Percentiles rank a stretch among this genome's conserved stretches.
These are phyloP conservation scores for Peterozyma xylosa DNA, from an alignment of 805 yeast species.

Conservation along the genomic window DNA sequence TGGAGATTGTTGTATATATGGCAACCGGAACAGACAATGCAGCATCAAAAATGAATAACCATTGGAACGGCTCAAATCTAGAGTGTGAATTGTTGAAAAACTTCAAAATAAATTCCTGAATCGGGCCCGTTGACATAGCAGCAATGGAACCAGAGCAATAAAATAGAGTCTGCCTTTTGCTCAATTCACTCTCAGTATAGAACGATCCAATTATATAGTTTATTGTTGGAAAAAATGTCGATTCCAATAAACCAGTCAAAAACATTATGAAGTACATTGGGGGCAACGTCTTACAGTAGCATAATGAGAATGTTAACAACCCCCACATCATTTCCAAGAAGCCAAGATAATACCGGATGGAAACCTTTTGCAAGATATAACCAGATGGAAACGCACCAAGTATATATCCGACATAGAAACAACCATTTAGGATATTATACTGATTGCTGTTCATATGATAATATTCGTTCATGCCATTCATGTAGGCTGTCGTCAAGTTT, in stretches of 20 bases:
- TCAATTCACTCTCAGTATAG: constrained; percentile 25
- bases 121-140: constrained; percentile 27
- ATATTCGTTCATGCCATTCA: constrained; percentile 28
- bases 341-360: constrained; percentile 36
- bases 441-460: constrained; percentile 27
- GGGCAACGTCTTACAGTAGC: constrained; percentile 18
- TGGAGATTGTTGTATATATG: constrained; percentile 30
- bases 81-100: constrained; percentile 13
- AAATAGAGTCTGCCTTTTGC: constrained; percentile 26
- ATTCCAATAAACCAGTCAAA: constrained; percentile 34
- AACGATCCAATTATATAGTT: constrained; percentile 33
- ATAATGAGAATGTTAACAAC: constrained; percentile 28
- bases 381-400: constrained; percentile 44
- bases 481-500: constrained; percentile 25
- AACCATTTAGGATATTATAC: constrained; percentile 33
- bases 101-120: constrained; percentile 24
- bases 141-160: constrained; percentile 28
- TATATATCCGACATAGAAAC: constrained; percentile 44
- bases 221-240: constrained; percentile 43
- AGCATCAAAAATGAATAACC: constrained; percentile 41
- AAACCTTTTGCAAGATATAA: constrained; percentile 30
- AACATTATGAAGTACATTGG: constrained; percentile 27
- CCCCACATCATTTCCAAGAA: constrained; percentile 38
- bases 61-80: constrained; percentile 29
- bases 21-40: constrained; percentile 28